phyloP scores from a whole-genome alignment of 257 asterid species.

The Capsicum rhomboideum region DNA sequence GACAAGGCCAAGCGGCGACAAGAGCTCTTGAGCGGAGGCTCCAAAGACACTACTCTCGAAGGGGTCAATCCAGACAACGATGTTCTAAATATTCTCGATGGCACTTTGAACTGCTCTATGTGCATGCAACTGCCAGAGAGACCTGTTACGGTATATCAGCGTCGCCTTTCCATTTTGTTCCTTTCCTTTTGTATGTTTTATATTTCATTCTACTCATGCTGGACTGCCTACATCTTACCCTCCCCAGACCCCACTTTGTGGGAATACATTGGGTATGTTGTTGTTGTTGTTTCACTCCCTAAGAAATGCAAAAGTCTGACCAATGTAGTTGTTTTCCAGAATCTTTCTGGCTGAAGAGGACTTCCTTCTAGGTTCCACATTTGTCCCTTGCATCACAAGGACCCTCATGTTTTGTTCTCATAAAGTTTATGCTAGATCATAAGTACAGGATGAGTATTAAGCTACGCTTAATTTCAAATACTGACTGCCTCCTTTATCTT shows the following conservation, averaged over 20 bases:
- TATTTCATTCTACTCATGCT: not conserved
- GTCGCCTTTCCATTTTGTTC: not conserved
- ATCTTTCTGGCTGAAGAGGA: not conserved
- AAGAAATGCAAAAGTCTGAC: not conserved
- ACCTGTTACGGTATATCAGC: slow-evolving; percentile 57
- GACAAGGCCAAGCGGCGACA: slow-evolving; percentile 82
- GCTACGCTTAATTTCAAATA: not conserved
- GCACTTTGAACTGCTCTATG: slow-evolving; percentile 65
- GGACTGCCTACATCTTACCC: too few species aligned
- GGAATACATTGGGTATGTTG: too few species aligned
- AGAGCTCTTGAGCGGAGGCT: slow-evolving; percentile 52
- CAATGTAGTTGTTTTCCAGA: not conserved
- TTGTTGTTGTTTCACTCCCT: not conserved
- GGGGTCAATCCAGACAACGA: slow-evolving; percentile 22
- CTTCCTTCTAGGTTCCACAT: not conserved
- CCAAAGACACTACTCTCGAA: not conserved
- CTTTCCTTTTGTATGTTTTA: not conserved
- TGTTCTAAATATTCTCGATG: slow-evolving; percentile 53
- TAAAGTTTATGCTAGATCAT: not conserved
- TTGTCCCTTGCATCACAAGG: not conserved
- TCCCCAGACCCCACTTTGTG: too few species aligned
- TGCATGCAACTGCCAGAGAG: slow-evolving; percentile 91
- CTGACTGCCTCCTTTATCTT: not conserved
- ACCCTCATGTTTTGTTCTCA: not conserved
- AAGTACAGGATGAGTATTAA: not conserved